Evolutionary conservation across 1,284 basidiomycete genomes (phyloP), one percentile per base, ranked within the genome.

Genomic region (Cutaneotrichosporon cyanovorans): DNA sequence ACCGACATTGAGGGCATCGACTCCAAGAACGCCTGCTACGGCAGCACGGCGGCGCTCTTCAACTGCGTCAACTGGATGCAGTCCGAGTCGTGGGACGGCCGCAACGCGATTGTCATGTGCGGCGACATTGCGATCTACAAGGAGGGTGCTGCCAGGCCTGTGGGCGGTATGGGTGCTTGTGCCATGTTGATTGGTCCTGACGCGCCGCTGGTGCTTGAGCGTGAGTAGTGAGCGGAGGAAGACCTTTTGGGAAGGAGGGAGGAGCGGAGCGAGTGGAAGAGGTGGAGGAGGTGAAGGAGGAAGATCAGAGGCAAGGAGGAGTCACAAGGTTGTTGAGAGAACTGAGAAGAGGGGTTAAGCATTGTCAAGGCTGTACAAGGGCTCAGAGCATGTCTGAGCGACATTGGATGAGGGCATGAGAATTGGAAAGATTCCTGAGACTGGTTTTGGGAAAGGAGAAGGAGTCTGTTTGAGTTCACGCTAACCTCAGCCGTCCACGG

Each of bases 1-100:
- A 82, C 81, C 62, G 93, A 99, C 71, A 91, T 54, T 55, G 93
- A 99, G 75, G 93, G 93, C 60, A 86, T 99, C 68, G 93, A 99
- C 77, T 91, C 87, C 50, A 98, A 98, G 78, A 98, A 98, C 71
- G 93, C 93, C 18, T 99, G 93, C 77, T 99, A 99, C 70, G 93
- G 93, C 40, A 93, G 90, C 34, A 98, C 93, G 20, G 93, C 93
- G 38, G 93, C 93, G 4, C 81, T 98, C 51, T 97, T 95, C 82
- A 97, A 97, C 74, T 85, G 90, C 43, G 77, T 95, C 70, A 92
- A 92, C 78, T 98, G 93, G 93, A 78, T 97, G 56, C 93, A 98
- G 74, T 85, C 83, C 38, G 83, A 82, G 51, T 91, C 87, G n/a
- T 98, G 93, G 93, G 93, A 98, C 66, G 93, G 93, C 48, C 83